phyloP scores from a whole-genome alignment of 768 basidiomycete species.

The Gymnopilus junonius region DNA sequence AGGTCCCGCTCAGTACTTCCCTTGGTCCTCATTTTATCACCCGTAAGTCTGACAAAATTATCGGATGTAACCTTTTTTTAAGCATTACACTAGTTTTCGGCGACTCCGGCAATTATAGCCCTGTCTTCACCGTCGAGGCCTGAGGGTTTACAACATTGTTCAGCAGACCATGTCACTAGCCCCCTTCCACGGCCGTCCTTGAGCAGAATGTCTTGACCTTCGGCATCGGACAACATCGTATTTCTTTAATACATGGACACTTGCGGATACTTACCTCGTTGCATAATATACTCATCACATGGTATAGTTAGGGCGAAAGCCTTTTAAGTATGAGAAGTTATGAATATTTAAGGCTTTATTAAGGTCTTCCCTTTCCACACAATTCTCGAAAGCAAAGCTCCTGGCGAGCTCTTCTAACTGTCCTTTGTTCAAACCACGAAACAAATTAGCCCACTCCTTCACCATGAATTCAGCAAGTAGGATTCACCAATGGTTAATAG shows the following conservation, averaged over 20 bases:
- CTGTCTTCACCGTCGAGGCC: conserved; percentile 36
- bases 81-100: conserved; percentile 43
- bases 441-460: conserved; percentile 73
- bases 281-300: background rate
- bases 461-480: conserved; percentile 74
- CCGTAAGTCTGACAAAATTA: conserved; percentile 36
- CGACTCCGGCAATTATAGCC: conserved; percentile 51
- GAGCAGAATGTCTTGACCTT: background rate
- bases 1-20: conserved; percentile 37
- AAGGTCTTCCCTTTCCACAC: conserved; percentile 67
- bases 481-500: conserved; percentile 68
- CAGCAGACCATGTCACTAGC: too few species aligned
- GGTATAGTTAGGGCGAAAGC: background rate
- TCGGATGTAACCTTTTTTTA: background rate
- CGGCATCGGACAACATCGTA: background rate
- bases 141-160: background rate
- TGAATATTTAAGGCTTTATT: conserved; percentile 50
- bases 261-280: background rate
- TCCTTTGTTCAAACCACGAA: conserved; percentile 56
- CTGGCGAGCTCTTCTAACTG: conserved; percentile 74
- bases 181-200: background rate
- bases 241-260: background rate
- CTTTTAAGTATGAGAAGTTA: background rate
- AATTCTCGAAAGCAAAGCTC: conserved; percentile 76
- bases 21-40: conserved; percentile 43